These are phyloP conservation scores for Elsinoe arachidis DNA, from an alignment of 2,329 filamentous ascomycete genomes.

Conservation along the genomic window DNA sequence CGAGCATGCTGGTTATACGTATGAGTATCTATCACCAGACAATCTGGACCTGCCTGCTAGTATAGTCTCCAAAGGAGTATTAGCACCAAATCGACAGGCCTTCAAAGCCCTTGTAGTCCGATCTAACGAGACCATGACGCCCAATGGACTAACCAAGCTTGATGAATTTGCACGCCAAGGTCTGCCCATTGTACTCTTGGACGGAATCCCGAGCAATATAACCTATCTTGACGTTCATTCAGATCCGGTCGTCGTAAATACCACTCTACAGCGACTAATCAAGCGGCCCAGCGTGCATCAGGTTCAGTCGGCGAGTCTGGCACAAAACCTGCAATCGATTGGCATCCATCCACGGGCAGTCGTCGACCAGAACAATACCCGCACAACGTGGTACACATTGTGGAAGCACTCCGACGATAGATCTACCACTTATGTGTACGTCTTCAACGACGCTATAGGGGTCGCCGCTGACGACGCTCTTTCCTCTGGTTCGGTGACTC, in stretches of 20 bases:
- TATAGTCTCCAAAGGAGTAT: constrained; percentile 27
- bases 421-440: constrained; percentile 32
- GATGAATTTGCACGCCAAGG: background rate
- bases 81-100: constrained; percentile 33
- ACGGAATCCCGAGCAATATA: background rate
- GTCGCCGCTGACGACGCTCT: too few relatives aligned
- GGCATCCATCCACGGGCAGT: too few relatives aligned
- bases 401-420: too few relatives aligned
- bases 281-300: too few relatives aligned
- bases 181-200: background rate
- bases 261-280: constrained; percentile 21
- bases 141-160: constrained; percentile 22
- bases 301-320: too few relatives aligned
- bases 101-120: constrained; percentile 38
- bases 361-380: too few relatives aligned
- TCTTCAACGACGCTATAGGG: constrained; percentile 34
- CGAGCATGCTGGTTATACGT: constrained; percentile 32
- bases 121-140: constrained; percentile 31
- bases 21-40: constrained; percentile 38
- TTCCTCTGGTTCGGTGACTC: constrained; percentile 23
- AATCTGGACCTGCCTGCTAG: constrained; percentile 36
- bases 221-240: background rate
- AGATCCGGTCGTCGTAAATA: constrained; percentile 16
- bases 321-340: too few relatives aligned
- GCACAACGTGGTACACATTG: too few relatives aligned